Evolutionary conservation across 1,284 basidiomycete genomes (phyloP).

Genomic region (Marasmius sp.): DNA sequence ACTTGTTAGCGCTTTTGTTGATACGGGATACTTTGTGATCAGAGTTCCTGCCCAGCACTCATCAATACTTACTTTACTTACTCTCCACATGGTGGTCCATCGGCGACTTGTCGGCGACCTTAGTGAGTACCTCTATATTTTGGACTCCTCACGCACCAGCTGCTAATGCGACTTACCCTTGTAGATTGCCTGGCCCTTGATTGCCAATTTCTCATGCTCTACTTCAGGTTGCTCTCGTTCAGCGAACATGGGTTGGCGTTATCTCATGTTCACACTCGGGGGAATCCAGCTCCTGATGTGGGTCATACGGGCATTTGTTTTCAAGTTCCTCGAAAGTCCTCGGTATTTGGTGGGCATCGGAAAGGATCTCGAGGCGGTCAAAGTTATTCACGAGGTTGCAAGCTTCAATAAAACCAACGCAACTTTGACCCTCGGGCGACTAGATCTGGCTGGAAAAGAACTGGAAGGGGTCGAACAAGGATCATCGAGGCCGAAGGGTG

Average conservation of each 20-base stretch:
- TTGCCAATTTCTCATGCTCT: conserved; percentile 60
- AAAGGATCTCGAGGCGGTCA: conserved; percentile 69
- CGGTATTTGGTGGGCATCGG: conserved; percentile 76
- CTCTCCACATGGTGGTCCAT: conserved; percentile 69
- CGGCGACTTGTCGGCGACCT: conserved; percentile 56
- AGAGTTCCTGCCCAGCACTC: conserved; percentile 61
- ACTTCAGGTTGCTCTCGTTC: conserved; percentile 38
- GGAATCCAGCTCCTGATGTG: conserved; percentile 65
- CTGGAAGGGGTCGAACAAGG: conserved; percentile 5
- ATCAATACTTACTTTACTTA: conserved; percentile 63
- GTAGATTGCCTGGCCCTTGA: conserved; percentile 66
- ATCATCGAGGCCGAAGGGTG: conserved; percentile 27
- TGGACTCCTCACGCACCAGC: neutral
- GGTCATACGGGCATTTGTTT: conserved; percentile 69
- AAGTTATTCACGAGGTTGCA: conserved; percentile 68
- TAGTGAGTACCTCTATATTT: conserved; percentile 36
- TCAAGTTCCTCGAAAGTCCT: conserved; percentile 74
- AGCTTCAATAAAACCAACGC: conserved; percentile 58
- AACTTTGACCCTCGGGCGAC: conserved; percentile 48
- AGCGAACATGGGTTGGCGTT: conserved; percentile 73
- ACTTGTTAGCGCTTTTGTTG: neutral
- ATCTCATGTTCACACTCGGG: conserved; percentile 63
- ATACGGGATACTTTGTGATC: neutral
- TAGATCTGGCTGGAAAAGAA: conserved; percentile 32
- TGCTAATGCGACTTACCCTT: neutral